Conservation (phyloP, 345 rosid genomes). For the Orychophragmus violaceus region DNA sequence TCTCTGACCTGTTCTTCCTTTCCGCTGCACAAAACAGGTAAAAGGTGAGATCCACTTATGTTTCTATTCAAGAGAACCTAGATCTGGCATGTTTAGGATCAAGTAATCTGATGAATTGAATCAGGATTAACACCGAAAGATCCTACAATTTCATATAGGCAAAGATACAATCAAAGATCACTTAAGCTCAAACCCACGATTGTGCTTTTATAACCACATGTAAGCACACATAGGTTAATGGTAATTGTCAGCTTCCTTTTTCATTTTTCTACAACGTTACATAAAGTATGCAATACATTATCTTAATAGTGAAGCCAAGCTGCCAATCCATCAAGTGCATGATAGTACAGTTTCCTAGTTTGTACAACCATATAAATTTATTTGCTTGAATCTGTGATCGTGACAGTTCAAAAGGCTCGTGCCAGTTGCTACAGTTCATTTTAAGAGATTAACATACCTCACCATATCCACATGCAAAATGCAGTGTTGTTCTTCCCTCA, state of each 20-base stretch:
- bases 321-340: background rate
- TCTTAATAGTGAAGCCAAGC: background rate
- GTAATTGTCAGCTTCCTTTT: background rate
- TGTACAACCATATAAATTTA: background rate
- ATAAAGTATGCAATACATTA: background rate
- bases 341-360: background rate
- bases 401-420: background rate
- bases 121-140: no score
- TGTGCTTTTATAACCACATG: background rate
- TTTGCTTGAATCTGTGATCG: background rate
- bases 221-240: background rate
- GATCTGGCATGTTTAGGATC: no score
- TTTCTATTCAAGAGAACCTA: no score
- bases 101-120: no score
- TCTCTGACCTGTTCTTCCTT: no score
- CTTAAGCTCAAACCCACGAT: background rate
- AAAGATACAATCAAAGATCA: background rate
- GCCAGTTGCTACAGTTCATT: background rate
- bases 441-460: slow-evolving; percentile 46
- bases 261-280: background rate
- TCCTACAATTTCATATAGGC: slow-evolving; percentile 59
- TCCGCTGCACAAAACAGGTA: no score
- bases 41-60: no score
- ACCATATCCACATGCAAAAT: slow-evolving; percentile 98
- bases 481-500: slow-evolving; percentile 91